phyloP scores from a whole-genome alignment of 1,284 basidiomycete species.

The Leccinum griseonigrum region DNA sequence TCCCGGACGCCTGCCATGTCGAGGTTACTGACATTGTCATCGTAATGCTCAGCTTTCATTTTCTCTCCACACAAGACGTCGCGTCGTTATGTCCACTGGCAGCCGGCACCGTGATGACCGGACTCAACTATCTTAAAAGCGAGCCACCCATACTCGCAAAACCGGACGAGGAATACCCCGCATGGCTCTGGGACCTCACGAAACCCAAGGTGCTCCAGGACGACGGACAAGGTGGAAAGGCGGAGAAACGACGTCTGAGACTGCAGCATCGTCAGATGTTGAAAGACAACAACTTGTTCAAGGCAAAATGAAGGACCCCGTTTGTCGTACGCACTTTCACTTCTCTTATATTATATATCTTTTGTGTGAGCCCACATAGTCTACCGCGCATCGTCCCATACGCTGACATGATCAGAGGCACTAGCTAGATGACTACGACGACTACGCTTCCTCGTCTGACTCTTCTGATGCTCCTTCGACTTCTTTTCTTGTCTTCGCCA shows the following conservation, averaged over 20 bases:
- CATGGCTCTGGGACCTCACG: constrained; percentile 86
- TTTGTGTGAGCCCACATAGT: no score
- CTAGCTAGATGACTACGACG: no score
- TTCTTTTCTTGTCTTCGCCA: constrained; percentile 42
- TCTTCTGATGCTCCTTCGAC: constrained; percentile 36
- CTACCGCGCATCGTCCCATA: neutral
- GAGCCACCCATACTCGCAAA: constrained; percentile 78
- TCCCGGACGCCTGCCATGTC: no score
- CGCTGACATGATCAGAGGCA: neutral
- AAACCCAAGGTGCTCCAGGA: constrained; percentile 55
- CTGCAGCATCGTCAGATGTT: constrained; percentile 62
- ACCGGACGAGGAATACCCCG: constrained; percentile 84
- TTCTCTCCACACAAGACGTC: constrained; percentile 15
- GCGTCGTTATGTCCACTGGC: constrained; percentile 62
- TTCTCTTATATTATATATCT: no score
- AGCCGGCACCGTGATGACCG: constrained; percentile 72
- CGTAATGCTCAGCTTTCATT: neutral
- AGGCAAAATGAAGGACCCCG: constrained; percentile 38
- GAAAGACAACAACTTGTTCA: constrained; percentile 77
- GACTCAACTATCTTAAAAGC: constrained; percentile 82
- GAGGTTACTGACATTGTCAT: neutral
- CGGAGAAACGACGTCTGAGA: constrained; percentile 60
- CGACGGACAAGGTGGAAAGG: constrained; percentile 69
- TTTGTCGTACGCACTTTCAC: no score
- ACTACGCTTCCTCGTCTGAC: constrained; percentile 33